These are phyloP conservation scores for Plenodomus lindquistii DNA, from an alignment of 2,329 filamentous ascomycete genomes.

Conservation along the genomic window DNA sequence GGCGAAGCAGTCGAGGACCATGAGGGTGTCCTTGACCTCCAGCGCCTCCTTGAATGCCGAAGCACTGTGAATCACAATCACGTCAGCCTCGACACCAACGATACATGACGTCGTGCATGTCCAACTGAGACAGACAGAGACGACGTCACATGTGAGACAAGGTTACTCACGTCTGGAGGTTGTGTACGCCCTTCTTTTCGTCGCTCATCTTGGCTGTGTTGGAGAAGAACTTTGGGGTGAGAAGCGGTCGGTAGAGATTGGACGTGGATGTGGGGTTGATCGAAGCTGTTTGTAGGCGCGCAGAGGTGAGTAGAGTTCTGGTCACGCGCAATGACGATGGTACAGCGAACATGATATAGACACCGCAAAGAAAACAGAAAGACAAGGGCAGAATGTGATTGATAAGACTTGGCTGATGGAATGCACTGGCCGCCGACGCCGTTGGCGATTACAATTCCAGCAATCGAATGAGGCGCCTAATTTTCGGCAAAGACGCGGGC, in stretches of 20 bases:
- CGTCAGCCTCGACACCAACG: constrained; percentile 8
- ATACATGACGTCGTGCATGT: constrained; percentile 16
- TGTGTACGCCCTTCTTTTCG: constrained; percentile 52
- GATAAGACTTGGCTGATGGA: constrained; percentile 42
- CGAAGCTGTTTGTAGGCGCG: constrained; percentile 42
- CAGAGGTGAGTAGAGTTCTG: constrained; percentile 50
- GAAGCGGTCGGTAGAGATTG: constrained; percentile 39
- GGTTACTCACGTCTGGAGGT: constrained; percentile 51
- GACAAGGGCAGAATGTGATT: constrained; percentile 29
- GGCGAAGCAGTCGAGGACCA: constrained; percentile 86
- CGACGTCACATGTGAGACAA: constrained; percentile 1
- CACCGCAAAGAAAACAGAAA: constrained; percentile 25
- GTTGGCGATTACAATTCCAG: constrained; percentile 34
- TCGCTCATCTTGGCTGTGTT: constrained; percentile 49
- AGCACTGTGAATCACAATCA: constrained; percentile 51
- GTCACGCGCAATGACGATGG: constrained; percentile 39
- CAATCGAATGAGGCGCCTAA: constrained; percentile 24
- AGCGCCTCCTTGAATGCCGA: constrained; percentile 62
- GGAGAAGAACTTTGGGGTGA: constrained; percentile 46
- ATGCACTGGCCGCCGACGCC: constrained; percentile 31
- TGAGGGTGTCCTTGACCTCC: constrained; percentile 58
- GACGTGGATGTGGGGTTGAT: constrained; percentile 29
- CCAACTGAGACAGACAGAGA: constrained; percentile 1
- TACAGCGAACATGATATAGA: constrained; percentile 46
- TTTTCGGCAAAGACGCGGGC: constrained; percentile 34